phyloP scores from a whole-genome alignment of 495 filamentous ascomycete species.

The Xylaria curta region DNA sequence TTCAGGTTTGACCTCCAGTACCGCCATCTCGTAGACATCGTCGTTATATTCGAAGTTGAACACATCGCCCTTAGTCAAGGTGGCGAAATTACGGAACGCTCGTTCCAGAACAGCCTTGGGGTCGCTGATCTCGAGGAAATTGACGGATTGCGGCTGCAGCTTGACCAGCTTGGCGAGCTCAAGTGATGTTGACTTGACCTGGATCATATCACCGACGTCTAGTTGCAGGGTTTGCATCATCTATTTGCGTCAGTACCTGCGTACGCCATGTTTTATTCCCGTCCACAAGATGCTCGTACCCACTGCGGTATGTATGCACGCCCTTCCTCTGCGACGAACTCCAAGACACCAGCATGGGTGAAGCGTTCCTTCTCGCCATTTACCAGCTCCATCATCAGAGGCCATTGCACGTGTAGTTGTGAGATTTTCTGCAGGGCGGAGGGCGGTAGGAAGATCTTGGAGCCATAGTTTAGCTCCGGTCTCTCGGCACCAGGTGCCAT shows the following conservation, averaged over 20 bases:
- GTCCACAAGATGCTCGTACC: conserved; percentile 59
- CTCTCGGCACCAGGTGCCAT: conserved; percentile 95
- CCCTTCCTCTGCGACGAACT: conserved; percentile 97
- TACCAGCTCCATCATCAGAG: conserved; percentile 92
- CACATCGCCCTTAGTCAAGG: conserved; percentile 86
- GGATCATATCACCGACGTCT: conserved; percentile 90
- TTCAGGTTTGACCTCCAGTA: conserved; percentile 88
- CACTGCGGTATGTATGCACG: conserved; percentile 95
- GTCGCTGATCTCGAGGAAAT: conserved; percentile 94
- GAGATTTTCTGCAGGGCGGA: conserved; percentile 96
- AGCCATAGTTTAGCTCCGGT: conserved; percentile 90
- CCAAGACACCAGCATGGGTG: conserved; percentile 92
- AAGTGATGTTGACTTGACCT: conserved; percentile 91
- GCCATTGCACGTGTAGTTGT: conserved; percentile 94
- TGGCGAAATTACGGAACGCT: conserved; percentile 92
- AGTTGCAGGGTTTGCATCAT: conserved; percentile 92
- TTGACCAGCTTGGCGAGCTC: conserved; percentile 91
- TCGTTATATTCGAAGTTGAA: conserved; percentile 98
- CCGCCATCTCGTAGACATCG: conserved; percentile 86
- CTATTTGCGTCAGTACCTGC: conserved; percentile 50
- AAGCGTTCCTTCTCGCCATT: conserved; percentile 80
- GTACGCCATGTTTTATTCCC: neutral
- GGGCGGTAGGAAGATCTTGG: conserved; percentile 95
- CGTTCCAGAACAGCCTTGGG: conserved; percentile 98
- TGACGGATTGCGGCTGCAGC: conserved; percentile 87